Evolutionary conservation across 306 rosid species (phyloP).

Genomic region (Gleditsia sinensis): DNA sequence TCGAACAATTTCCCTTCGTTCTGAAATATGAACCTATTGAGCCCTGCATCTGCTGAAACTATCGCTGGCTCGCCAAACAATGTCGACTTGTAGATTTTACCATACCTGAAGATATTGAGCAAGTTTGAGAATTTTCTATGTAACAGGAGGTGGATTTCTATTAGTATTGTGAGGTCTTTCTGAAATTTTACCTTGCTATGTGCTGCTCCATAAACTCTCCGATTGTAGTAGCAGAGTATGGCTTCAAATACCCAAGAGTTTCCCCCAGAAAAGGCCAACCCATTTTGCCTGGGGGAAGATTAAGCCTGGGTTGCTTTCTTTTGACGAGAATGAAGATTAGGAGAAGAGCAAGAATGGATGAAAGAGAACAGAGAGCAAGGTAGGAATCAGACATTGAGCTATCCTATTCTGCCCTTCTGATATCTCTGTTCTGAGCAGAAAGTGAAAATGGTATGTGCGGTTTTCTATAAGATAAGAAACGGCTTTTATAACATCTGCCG

Average conservation of each 20-base stretch:
- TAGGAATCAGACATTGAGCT: constrained; percentile 67
- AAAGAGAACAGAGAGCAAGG: constrained; percentile 54
- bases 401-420: constrained; percentile 28
- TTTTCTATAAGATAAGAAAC: constrained; percentile 30
- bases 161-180: background rate
- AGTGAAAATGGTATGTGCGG: constrained; percentile 18
- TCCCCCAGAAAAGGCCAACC: constrained; percentile 96
- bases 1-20: constrained; percentile 94
- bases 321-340: constrained; percentile 58
- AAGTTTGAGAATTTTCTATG: background rate
- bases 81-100: constrained; percentile 84
- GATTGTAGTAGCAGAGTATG: constrained; percentile 75
- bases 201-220: constrained; percentile 89
- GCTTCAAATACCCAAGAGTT: constrained; percentile 74
- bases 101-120: constrained; percentile 56
- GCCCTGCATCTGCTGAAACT: constrained; percentile 93
- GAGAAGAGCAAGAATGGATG: constrained; percentile 59
- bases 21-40: constrained; percentile 82
- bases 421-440: constrained; percentile 6
- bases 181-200: constrained; percentile 65
- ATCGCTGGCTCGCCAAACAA: constrained; percentile 88
- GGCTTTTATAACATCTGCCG: constrained; percentile 29
- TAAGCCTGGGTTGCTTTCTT: constrained; percentile 55
- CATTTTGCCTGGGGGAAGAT: constrained; percentile 93
- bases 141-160: constrained; percentile 4